phyloP scores from a whole-genome alignment of 2,329 filamentous ascomycete genomes.

The Botrytis aclada region DNA sequence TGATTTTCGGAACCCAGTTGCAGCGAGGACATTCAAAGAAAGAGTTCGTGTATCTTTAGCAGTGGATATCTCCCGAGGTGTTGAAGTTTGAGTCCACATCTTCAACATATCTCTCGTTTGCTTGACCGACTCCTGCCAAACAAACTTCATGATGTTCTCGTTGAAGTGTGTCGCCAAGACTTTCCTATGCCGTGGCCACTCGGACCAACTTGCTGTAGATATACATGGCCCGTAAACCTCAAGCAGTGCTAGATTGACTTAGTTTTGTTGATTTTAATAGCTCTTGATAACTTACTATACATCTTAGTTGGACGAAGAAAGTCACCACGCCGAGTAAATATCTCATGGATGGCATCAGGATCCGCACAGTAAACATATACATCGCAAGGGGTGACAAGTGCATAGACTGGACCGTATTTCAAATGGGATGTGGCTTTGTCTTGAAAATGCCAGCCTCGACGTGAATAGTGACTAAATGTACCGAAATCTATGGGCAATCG shows the following conservation, averaged over 20 bases:
- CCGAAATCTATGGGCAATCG: conserved; percentile 4
- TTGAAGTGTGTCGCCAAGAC: not conserved
- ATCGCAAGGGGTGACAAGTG: conserved; percentile 4
- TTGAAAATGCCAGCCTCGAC: conserved; percentile 4
- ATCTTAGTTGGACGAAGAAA: conserved; percentile 6
- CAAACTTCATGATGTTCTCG: conserved; percentile 1
- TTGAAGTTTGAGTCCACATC: not conserved
- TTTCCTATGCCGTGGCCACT: not conserved
- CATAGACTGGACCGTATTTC: conserved; percentile 2
- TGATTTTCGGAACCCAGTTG: not conserved
- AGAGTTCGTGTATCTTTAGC: conserved; percentile 1
- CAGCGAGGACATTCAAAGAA: conserved; percentile 1
- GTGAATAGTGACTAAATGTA: not conserved
- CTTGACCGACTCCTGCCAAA: conserved; percentile 4
- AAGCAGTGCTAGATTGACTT: not conserved
- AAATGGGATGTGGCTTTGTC: conserved; percentile 6
- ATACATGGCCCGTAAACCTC: not conserved
- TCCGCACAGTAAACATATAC: not conserved
- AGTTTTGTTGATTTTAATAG: not conserved
- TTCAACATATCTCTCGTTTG: not conserved
- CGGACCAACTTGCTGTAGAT: not conserved
- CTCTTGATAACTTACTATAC: conserved; percentile 1
- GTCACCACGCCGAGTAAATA: not conserved
- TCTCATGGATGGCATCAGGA: conserved; percentile 3
- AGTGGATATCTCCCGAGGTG: not conserved